These are phyloP conservation scores for Agaricus blazei DNA, from an alignment of 768 basidiomycete species.

Conservation along the genomic window DNA sequence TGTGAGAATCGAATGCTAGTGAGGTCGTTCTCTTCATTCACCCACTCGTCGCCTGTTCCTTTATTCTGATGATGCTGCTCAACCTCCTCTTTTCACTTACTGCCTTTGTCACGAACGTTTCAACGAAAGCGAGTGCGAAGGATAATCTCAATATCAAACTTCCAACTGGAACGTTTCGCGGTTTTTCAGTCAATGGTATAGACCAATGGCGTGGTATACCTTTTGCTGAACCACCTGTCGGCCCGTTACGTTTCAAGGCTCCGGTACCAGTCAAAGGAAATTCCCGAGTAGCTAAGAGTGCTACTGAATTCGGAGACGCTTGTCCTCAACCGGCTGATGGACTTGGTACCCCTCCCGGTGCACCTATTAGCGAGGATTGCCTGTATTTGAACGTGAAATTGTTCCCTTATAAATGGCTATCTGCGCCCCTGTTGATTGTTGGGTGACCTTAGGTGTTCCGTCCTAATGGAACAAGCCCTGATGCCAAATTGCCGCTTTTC, in stretches of 20 bases:
- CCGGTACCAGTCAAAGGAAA: constrained; percentile 37
- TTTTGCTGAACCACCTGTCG: constrained; percentile 53
- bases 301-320: constrained; percentile 47
- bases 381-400: constrained; percentile 42
- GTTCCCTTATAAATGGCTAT: not conserved
- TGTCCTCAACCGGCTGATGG: constrained; percentile 43
- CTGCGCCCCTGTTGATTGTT: not conserved
- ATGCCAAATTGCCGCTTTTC: constrained; percentile 30
- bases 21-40: too few relatives aligned
- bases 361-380: constrained; percentile 47
- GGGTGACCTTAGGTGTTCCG: constrained; percentile 27
- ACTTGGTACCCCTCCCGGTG: constrained; percentile 41
- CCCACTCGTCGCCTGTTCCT: too few relatives aligned
- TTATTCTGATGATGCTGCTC: too few relatives aligned
- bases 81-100: not conserved
- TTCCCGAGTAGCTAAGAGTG: constrained; percentile 28
- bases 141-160: constrained; percentile 32
- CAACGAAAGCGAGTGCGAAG: constrained; percentile 6
- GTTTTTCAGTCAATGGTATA: constrained; percentile 34
- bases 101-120: not conserved
- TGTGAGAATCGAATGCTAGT: too few relatives aligned
- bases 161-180: constrained; percentile 42
- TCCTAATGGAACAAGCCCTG: constrained; percentile 19
- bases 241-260: constrained; percentile 50
- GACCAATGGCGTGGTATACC: constrained; percentile 61